Conservation (phyloP, 2,329 filamentous ascomycete genomes). For the Apiospora pterosperma region DNA sequence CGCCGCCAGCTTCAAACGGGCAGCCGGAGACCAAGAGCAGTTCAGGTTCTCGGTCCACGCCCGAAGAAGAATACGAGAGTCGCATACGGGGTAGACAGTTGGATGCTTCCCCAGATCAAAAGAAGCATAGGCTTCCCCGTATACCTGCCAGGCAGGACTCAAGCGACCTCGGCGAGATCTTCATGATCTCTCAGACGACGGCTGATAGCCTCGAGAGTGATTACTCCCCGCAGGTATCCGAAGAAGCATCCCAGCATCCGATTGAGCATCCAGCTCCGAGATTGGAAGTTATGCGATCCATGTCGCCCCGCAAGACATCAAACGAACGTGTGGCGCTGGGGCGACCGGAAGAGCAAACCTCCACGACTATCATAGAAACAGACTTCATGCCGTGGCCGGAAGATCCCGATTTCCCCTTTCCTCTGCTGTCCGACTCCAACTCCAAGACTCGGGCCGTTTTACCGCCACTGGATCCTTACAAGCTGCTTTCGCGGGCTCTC, state of each 20-base stretch:
- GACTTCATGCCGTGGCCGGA: slow-evolving; percentile 59
- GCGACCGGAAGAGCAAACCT: slow-evolving; percentile 34
- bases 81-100: slow-evolving; percentile 41
- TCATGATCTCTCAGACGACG: slow-evolving; percentile 27
- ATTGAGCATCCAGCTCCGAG: slow-evolving; percentile 10
- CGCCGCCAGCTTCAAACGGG: neutral
- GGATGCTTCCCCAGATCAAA: slow-evolving; percentile 21
- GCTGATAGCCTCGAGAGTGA: slow-evolving; percentile 25
- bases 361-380: slow-evolving; percentile 46
- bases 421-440: slow-evolving; percentile 21
- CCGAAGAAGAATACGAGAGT: slow-evolving; percentile 40
- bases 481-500: slow-evolving; percentile 50
- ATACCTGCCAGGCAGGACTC: slow-evolving; percentile 20
- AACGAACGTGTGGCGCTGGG: slow-evolving; percentile 10
- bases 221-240: slow-evolving; percentile 4
- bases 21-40: neutral
- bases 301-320: slow-evolving; percentile 11
- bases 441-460: slow-evolving; percentile 6
- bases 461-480: slow-evolving; percentile 52
- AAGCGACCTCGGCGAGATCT: slow-evolving; percentile 22
- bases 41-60: slow-evolving; percentile 17
- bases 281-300: slow-evolving; percentile 9
- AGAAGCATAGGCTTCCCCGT: slow-evolving; percentile 14
- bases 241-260: slow-evolving; percentile 5
- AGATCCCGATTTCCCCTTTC: slow-evolving; percentile 54